Conservation (phyloP, 306 rosid species). For the Echinosophora koreensis region DNA sequence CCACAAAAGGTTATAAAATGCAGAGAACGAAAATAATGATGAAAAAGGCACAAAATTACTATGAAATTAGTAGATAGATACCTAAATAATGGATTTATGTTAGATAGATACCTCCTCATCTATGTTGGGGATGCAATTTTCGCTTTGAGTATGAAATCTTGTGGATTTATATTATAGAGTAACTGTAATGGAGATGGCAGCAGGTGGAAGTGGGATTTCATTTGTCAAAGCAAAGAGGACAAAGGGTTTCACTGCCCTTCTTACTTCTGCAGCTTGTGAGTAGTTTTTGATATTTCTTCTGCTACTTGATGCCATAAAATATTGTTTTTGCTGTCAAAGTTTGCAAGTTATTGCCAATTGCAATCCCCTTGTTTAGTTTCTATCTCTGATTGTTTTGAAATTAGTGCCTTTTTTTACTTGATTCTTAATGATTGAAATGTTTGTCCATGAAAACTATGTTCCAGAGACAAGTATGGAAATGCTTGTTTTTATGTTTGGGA, state of each 20-base stretch:
- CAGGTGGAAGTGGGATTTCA: constrained; percentile 50
- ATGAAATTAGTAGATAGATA: too few relatives aligned
- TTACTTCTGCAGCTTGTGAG: constrained; percentile 83
- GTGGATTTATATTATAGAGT: constrained; percentile 52
- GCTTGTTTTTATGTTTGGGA: neutral
- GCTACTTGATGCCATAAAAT: constrained; percentile 62
- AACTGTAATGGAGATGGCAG: constrained; percentile 59
- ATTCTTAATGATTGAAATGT: neutral
- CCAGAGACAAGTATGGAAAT: neutral
- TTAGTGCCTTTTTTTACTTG: neutral
- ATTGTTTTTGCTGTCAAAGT: constrained; percentile 67
- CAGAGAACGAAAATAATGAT: too few relatives aligned
- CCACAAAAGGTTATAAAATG: too few relatives aligned
- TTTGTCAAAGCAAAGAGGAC: constrained; percentile 58
- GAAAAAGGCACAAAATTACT: too few relatives aligned
- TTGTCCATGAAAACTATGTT: neutral
- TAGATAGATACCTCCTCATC: constrained; percentile 31
- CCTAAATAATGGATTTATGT: too few relatives aligned
- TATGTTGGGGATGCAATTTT: constrained; percentile 48
- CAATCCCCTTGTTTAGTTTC: constrained; percentile 21
- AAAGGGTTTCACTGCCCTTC: constrained; percentile 52
- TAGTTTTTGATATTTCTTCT: constrained; percentile 86
- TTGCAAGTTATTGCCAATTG: constrained; percentile 76
- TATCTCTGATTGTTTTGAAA: neutral
- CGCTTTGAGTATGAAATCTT: constrained; percentile 41